Evolutionary conservation across 192 early-diverging fungal genomes (phyloP).

Genomic region (Backusella circina): DNA sequence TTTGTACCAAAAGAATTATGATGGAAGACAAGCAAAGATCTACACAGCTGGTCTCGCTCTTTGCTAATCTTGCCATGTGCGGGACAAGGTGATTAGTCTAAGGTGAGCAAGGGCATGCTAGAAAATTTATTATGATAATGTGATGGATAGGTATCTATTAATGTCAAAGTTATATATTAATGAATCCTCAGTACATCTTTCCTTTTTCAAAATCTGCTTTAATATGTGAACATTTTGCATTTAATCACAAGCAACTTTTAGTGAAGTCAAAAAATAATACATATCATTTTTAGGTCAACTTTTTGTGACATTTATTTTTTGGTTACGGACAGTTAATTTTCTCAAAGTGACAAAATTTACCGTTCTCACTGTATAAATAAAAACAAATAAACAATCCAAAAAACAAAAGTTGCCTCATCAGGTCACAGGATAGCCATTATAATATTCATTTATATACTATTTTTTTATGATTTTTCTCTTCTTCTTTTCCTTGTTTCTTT

Average conservation of each 20-base stretch:
- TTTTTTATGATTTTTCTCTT: not conserved
- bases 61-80: slow-evolving; percentile 1
- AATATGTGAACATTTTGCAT: slow-evolving; percentile 11
- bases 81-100: slow-evolving; percentile 4
- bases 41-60: slow-evolving; percentile 4
- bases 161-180: slow-evolving; percentile 2
- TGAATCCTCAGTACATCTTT: slow-evolving; percentile 3
- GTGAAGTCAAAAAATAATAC: slow-evolving; percentile 3
- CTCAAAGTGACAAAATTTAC: too few relatives aligned
- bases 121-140: slow-evolving; percentile 3
- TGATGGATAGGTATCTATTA: slow-evolving; percentile 10
- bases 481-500: not conserved
- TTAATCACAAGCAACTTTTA: slow-evolving; percentile 15
- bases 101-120: slow-evolving; percentile 1
- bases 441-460: not conserved
- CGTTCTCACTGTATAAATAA: not conserved
- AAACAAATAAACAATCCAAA: not conserved
- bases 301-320: slow-evolving; percentile 7
- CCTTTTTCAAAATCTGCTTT: slow-evolving; percentile 8
- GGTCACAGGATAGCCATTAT: not conserved
- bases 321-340: too few relatives aligned
- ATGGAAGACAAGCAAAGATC: slow-evolving; percentile 1
- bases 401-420: not conserved
- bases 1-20: slow-evolving; percentile 9
- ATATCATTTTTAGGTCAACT: too few relatives aligned